Conservation (phyloP, 1,284 basidiomycete species). For the Ceratobasidium sp. region DNA sequence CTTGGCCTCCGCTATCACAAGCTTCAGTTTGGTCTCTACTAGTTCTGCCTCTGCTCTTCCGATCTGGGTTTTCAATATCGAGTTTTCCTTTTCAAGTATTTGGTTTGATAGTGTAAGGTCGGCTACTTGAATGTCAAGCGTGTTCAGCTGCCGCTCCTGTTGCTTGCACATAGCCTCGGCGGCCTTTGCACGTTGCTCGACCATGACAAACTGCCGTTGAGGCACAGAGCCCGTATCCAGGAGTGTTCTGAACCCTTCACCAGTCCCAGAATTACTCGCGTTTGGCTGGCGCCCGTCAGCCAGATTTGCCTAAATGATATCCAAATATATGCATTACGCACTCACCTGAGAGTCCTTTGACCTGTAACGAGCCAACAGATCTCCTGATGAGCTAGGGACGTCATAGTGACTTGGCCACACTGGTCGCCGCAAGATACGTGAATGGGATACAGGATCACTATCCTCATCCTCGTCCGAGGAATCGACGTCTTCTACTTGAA, state of each 20-base stretch:
- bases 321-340: constrained; percentile 12
- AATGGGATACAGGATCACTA: neutral
- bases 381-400: neutral
- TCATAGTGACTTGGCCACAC: constrained; percentile 7
- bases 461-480: neutral
- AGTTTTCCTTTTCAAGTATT: neutral
- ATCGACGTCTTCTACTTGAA: constrained; percentile 9
- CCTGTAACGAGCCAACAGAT: neutral
- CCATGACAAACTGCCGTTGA: neutral
- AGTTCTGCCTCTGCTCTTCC: neutral
- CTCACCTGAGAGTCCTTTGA: neutral
- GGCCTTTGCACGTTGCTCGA: neutral
- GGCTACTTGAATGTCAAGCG: neutral
- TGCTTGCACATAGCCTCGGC: neutral
- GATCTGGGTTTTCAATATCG: neutral
- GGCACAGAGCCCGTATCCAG: neutral
- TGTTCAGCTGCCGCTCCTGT: neutral
- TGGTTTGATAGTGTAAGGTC: neutral
- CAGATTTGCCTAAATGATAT: neutral
- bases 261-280: neutral
- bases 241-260: neutral
- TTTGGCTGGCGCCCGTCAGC: neutral
- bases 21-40: neutral
- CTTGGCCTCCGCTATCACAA: neutral
- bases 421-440: neutral